A percentile compares a stretch with the other conserved stretches of the same genome.
These are phyloP conservation scores for Arthrobotrys megalospora DNA, from an alignment of 2,329 filamentous ascomycete genomes.

Conservation along the genomic window DNA sequence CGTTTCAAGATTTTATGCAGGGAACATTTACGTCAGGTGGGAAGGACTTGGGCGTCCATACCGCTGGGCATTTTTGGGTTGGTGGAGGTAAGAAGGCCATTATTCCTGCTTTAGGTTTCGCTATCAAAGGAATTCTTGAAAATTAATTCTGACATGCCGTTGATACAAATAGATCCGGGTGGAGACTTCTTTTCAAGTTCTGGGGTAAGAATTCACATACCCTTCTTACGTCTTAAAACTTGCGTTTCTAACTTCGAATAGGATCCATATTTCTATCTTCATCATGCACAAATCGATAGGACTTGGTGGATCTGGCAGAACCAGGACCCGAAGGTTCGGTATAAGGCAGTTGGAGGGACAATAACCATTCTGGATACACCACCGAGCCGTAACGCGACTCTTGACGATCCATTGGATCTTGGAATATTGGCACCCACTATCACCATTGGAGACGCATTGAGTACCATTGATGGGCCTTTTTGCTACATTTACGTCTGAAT, in stretches of 20 bases:
- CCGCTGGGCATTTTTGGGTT: constrained; percentile 68
- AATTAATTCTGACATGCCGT: constrained; percentile 1
- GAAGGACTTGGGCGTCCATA: constrained; percentile 67
- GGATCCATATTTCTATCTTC: constrained; percentile 70
- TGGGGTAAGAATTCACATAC: constrained; percentile 59
- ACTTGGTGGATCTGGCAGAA: constrained; percentile 72
- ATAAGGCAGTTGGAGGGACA: constrained; percentile 68
- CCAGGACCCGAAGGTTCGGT: constrained; percentile 67
- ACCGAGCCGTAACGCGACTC: constrained; percentile 68
- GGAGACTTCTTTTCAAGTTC: constrained; percentile 69
- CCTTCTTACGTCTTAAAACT: neutral
- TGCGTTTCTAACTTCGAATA: neutral
- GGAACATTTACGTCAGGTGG: constrained; percentile 66
- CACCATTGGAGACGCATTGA: constrained; percentile 67
- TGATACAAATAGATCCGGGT: constrained; percentile 67
- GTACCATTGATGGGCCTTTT: constrained; percentile 69
- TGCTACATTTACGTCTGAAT: constrained; percentile 69
- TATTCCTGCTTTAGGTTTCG: neutral
- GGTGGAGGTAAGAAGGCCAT: constrained; percentile 66
- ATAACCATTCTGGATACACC: constrained; percentile 69
- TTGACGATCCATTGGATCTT: constrained; percentile 68
- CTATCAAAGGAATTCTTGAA: neutral
- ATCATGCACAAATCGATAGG: constrained; percentile 70
- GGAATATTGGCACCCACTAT: constrained; percentile 55
- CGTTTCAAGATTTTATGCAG: constrained; percentile 71